Percentiles rank a stretch among this genome's conserved stretches.
These are phyloP conservation scores for Hypocreales sp. DNA, from an alignment of 2,329 filamentous ascomycete species.

Conservation along the genomic window DNA sequence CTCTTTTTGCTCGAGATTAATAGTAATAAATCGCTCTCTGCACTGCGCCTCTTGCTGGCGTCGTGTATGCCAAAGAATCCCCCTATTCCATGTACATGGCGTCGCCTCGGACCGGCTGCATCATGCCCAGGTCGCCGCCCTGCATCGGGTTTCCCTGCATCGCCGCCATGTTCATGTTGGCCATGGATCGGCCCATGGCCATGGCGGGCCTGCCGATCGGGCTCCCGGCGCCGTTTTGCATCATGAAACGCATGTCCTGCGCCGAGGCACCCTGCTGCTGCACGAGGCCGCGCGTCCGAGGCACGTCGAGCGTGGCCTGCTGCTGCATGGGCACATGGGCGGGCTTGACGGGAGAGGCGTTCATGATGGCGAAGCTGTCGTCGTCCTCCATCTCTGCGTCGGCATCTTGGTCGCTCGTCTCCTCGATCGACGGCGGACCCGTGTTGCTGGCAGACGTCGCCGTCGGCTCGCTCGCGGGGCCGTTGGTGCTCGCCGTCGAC, in stretches of 20 bases:
- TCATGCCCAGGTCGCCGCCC: constrained; percentile 27
- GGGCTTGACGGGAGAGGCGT: constrained; percentile 21
- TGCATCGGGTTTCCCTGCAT: constrained; percentile 24
- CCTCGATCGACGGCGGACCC: constrained; percentile 24
- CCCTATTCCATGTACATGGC: constrained; percentile 36
- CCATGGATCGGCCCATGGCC: constrained; percentile 27
- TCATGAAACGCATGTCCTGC: constrained; percentile 24
- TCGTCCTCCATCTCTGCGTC: constrained; percentile 43
- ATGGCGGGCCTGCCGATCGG: constrained; percentile 20
- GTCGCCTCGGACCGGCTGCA: constrained; percentile 29
- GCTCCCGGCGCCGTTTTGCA: constrained; percentile 23
- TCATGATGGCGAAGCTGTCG: constrained; percentile 36
- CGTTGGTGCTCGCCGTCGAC: constrained; percentile 20
- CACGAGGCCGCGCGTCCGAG: constrained; percentile 21
- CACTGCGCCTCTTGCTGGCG: no score
- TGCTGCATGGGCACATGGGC: constrained; percentile 21
- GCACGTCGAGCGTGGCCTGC: constrained; percentile 26
- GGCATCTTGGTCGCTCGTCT: constrained; percentile 28
- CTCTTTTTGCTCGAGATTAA: no score
- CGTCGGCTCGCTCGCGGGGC: constrained; percentile 17
- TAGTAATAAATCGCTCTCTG: no score
- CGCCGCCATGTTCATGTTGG: constrained; percentile 26
- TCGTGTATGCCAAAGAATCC: no score
- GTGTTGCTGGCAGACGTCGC: constrained; percentile 17
- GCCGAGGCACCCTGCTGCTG: constrained; percentile 13